Percentiles rank a stretch among this genome's conserved stretches.
These are phyloP conservation scores for Rossbeevera mucosa DNA, from an alignment of 768 basidiomycete genomes.

Conservation along the genomic window DNA sequence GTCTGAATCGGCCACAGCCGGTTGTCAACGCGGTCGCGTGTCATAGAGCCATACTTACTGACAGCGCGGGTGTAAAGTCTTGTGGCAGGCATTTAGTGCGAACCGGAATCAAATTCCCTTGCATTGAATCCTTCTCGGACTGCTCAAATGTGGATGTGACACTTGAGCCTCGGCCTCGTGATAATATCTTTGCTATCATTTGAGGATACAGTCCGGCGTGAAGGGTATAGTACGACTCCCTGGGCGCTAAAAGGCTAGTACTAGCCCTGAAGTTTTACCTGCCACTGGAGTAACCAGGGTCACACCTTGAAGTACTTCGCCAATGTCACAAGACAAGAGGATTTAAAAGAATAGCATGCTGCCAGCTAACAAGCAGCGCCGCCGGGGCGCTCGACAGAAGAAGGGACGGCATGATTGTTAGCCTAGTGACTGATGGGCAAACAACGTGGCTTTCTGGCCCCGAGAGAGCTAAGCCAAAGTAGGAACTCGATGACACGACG, in stretches of 20 bases:
- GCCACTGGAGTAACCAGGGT: background rate
- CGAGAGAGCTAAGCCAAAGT: background rate
- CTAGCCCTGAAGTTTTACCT: background rate
- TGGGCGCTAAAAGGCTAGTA: background rate
- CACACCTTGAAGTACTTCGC: background rate
- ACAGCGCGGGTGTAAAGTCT: background rate
- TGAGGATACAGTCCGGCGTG: background rate
- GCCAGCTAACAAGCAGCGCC: background rate
- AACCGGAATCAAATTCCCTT: background rate
- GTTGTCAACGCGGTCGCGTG: constrained; percentile 6
- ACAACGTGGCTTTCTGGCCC: background rate
- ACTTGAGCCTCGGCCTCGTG: background rate
- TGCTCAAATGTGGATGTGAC: background rate
- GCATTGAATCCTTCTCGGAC: background rate
- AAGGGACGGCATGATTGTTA: background rate
- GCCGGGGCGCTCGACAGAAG: background rate
- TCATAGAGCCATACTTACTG: background rate
- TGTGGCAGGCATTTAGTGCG: background rate
- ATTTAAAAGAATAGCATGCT: background rate
- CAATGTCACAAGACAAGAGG: background rate
- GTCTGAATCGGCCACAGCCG: background rate
- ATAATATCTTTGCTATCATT: background rate
- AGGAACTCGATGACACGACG: background rate
- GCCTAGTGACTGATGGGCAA: background rate
- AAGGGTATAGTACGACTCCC: background rate